Evolutionary conservation across 805 yeast genomes (phyloP).

Genomic region (Huiozyma sinensis): DNA sequence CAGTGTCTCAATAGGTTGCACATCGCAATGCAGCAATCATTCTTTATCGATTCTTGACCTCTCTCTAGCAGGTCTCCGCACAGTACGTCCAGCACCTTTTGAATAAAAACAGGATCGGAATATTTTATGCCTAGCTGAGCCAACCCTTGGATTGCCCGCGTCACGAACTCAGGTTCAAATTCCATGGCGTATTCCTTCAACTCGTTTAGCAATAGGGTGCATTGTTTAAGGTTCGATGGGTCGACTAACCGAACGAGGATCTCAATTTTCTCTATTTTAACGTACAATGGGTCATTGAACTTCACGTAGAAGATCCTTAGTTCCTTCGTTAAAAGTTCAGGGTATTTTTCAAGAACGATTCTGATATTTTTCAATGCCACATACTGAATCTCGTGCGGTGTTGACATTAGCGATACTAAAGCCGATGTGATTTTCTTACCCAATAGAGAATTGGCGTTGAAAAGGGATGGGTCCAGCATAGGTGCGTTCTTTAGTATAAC

Average conservation of each 20-base stretch:
- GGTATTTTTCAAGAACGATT: conserved; percentile 80
- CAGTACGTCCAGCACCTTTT: conserved; percentile 51
- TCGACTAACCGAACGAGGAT: conserved; percentile 60
- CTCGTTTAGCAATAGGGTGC: conserved; percentile 52
- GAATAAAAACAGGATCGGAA: conserved; percentile 32
- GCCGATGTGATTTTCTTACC: conserved; percentile 75
- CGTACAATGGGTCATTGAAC: conserved; percentile 71
- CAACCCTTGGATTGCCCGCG: conserved; percentile 52
- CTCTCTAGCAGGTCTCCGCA: conserved; percentile 44
- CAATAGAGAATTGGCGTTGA: conserved; percentile 20
- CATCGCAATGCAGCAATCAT: conserved; percentile 45
- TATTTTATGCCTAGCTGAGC: conserved; percentile 64
- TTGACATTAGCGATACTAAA: conserved; percentile 72
- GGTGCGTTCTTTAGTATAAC: conserved; percentile 64
- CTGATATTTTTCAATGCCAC: conserved; percentile 87
- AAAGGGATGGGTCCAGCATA: conserved; percentile 27
- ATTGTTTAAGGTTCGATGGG: conserved; percentile 37
- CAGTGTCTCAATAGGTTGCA: conserved; percentile 59
- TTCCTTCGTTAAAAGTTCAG: conserved; percentile 65
- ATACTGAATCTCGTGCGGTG: conserved; percentile 90
- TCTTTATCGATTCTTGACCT: conserved; percentile 51
- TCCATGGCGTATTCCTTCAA: conserved; percentile 76
- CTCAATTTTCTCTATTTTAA: conserved; percentile 68
- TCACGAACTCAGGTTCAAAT: conserved; percentile 69
- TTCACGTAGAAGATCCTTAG: conserved; percentile 84